A percentile compares a stretch with the other conserved stretches of the same genome.
These are phyloP conservation scores for Xylaria hypoxylon DNA, from an alignment of 2,329 filamentous ascomycete genomes.

Conservation along the genomic window DNA sequence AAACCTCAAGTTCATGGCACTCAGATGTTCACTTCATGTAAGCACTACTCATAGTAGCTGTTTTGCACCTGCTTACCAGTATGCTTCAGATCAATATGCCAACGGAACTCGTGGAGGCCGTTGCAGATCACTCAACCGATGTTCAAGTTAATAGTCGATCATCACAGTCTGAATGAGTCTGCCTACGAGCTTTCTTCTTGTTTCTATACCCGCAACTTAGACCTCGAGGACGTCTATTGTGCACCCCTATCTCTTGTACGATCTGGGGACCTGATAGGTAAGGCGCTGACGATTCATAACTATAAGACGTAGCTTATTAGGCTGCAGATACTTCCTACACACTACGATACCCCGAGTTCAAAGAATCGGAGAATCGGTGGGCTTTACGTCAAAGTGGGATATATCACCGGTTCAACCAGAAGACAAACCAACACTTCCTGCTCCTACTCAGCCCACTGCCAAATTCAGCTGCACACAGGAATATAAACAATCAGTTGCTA, in stretches of 20 bases:
- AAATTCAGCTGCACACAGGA: neutral
- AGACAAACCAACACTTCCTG: neutral
- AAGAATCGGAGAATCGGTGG: neutral
- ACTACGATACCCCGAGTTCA: neutral
- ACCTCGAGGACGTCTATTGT: neutral
- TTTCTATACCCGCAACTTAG: constrained; percentile 4
- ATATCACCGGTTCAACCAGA: neutral
- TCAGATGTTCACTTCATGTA: neutral
- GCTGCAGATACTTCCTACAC: neutral
- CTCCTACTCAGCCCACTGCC: neutral
- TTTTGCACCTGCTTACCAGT: neutral
- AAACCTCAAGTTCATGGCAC: neutral
- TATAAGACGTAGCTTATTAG: neutral
- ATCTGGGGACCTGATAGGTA: neutral
- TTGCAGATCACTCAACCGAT: neutral
- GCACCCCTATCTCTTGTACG: constrained; percentile 1
- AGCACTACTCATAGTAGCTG: neutral
- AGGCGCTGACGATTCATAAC: neutral
- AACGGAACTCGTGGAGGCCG: neutral
- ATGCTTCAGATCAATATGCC: neutral
- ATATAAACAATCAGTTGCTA: neutral
- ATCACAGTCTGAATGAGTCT: neutral
- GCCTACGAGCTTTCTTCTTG: neutral
- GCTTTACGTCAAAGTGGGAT: neutral
- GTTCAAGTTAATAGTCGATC: neutral